Evolutionary conservation across 164 flowering plant species (phyloP).

Genomic region (Hamamelis virginiana): DNA sequence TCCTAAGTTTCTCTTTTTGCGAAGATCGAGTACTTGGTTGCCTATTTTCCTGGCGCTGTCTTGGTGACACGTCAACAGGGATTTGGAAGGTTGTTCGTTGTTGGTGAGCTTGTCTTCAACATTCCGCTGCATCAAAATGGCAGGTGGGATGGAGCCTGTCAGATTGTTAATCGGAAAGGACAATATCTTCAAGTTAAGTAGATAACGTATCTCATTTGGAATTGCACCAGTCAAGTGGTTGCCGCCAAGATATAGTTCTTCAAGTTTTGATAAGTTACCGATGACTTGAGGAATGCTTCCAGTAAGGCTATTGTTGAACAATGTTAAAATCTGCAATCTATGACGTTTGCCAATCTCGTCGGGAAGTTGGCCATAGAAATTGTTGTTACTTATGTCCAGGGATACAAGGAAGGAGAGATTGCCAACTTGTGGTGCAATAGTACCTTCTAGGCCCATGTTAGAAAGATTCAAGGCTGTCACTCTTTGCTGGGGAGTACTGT

Average conservation of each 20-base stretch:
- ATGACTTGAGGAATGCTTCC: background rate
- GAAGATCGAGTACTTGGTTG: no score
- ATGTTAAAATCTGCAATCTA: background rate
- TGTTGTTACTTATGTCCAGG: constrained; percentile 7
- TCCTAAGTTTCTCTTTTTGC: no score
- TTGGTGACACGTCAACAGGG: no score
- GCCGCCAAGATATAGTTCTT: background rate
- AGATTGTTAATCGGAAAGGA: background rate
- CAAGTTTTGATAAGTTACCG: constrained; percentile 1
- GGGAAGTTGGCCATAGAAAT: background rate
- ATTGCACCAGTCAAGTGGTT: background rate
- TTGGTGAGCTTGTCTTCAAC: no score
- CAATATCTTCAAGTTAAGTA: background rate
- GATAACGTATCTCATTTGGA: background rate
- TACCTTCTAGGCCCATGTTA: constrained; percentile 9
- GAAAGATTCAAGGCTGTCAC: constrained; percentile 10
- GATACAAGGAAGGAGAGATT: constrained; percentile 14
- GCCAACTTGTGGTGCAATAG: constrained; percentile 1
- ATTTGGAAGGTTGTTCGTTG: no score
- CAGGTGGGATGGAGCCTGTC: constrained; percentile 8
- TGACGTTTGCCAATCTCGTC: background rate
- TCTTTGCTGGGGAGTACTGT: background rate
- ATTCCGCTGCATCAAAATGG: no score
- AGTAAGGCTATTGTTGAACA: background rate
- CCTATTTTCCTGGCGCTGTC: no score